These are phyloP conservation scores for Wickerhamiella infanticola DNA, from an alignment of 1,139 yeast species.

Conservation along the genomic window DNA sequence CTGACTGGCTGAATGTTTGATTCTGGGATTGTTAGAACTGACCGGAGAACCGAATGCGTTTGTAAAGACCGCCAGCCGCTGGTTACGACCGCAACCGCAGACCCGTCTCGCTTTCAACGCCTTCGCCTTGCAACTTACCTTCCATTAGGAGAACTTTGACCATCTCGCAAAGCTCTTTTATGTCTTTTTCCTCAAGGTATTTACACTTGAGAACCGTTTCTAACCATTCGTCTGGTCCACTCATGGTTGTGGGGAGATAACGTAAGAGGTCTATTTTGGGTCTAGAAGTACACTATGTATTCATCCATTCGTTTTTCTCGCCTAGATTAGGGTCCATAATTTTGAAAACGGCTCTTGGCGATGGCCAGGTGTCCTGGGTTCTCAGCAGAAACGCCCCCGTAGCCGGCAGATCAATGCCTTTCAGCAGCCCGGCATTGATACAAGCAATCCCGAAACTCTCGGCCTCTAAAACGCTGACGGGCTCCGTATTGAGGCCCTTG, in stretches of 20 bases:
- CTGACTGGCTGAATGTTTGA: constrained; percentile 93
- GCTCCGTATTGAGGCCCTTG: constrained; percentile 6
- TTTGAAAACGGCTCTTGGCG: background rate
- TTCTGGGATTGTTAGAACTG: constrained; percentile 26
- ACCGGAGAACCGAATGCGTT: background rate
- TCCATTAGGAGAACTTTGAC: constrained; percentile 85
- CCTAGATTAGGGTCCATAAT: background rate
- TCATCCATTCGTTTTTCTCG: background rate
- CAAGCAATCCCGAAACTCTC: constrained; percentile 25
- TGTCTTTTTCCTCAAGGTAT: constrained; percentile 77
- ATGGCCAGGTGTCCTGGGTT: constrained; percentile 3
- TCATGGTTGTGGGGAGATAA: constrained; percentile 5
- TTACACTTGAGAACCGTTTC: constrained; percentile 86
- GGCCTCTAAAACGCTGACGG: constrained; percentile 16
- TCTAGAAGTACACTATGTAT: background rate
- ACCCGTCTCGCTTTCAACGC: background rate
- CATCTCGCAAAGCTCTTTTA: constrained; percentile 91
- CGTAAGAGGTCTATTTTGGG: background rate
- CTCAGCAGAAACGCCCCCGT: constrained; percentile 12
- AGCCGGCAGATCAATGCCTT: constrained; percentile 21
- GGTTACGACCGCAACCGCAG: no score
- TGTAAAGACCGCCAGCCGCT: no score
- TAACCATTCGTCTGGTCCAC: constrained; percentile 78
- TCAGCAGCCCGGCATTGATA: constrained; percentile 24
- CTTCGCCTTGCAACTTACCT: constrained; percentile 15